Evolutionary conservation across 345 rosid species (phyloP).

Genomic region (Hibiscus tridactylites): DNA sequence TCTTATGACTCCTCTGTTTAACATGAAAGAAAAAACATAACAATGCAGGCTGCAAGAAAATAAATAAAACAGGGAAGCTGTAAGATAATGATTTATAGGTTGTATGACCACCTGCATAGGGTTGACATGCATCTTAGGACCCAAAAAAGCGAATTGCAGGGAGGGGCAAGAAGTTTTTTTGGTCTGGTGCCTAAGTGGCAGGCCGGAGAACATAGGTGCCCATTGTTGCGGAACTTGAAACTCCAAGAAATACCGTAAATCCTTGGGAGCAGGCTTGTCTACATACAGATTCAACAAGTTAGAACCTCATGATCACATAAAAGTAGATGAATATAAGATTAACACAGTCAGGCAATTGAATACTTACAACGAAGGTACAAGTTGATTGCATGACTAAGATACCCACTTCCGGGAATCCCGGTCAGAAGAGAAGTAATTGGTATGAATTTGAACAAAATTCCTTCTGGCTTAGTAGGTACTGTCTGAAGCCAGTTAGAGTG

Average conservation of each 20-base stretch:
- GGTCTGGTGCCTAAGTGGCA: not conserved
- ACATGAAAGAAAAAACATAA: not conserved
- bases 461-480: constrained; percentile 56
- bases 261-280: not conserved
- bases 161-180: not conserved
- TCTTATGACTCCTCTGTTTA: not conserved
- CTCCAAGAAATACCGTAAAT: not conserved
- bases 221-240: not conserved
- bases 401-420: constrained; percentile 64
- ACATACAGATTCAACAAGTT: not conserved
- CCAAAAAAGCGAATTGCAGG: not conserved
- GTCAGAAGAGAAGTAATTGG: constrained; percentile 64
- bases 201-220: not conserved
- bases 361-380: constrained; percentile 64
- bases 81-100: not conserved
- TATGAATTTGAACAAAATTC: constrained; percentile 55
- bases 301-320: not conserved
- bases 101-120: not conserved
- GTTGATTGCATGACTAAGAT: constrained; percentile 69
- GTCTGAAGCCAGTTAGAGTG: constrained; percentile 71
- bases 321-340: not conserved
- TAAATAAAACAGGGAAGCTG: not conserved
- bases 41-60: not conserved
- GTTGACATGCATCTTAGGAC: not conserved
- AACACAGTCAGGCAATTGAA: not conserved